Conservation (phyloP, 2,329 filamentous ascomycete genomes). For the Nemania sp. region DNA sequence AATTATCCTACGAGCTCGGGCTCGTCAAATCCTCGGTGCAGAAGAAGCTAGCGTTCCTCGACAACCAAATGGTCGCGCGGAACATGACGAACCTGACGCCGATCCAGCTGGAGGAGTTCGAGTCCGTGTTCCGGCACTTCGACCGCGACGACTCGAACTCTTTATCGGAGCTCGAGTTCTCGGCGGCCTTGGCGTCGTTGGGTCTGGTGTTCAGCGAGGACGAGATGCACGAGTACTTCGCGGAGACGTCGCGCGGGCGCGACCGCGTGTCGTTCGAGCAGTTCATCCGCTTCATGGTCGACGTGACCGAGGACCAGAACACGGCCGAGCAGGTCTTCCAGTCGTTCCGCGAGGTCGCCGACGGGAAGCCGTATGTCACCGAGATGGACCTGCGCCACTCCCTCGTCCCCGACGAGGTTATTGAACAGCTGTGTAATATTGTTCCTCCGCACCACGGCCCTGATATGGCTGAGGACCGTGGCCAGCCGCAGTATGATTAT, state of each 20-base stretch:
- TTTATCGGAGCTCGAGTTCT: constrained; percentile 92
- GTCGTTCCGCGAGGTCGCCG: constrained; percentile 94
- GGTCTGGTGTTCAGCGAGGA: constrained; percentile 95
- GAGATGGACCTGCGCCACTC: constrained; percentile 95
- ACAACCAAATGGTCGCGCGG: constrained; percentile 97
- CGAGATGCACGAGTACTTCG: constrained; percentile 96
- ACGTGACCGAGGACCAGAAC: constrained; percentile 98
- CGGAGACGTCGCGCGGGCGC: constrained; percentile 77
- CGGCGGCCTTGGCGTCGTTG: constrained; percentile 89
- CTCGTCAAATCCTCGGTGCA: constrained; percentile 89
- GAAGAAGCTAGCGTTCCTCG: constrained; percentile 94
- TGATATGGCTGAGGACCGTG: constrained; percentile 82
- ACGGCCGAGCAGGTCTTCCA: constrained; percentile 98
- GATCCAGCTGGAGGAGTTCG: constrained; percentile 97
- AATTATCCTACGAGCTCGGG: constrained; percentile 89
- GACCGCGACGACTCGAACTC: constrained; percentile 91
- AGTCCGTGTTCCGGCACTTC: constrained; percentile 97
- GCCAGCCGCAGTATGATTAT: constrained; percentile 90
- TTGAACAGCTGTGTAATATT: constrained; percentile 84
- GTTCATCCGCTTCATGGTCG: constrained; percentile 99
- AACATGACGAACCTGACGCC: constrained; percentile 99
- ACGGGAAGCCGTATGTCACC: constrained; percentile 98
- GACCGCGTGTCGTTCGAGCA: constrained; percentile 94
- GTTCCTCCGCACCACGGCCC: constrained; percentile 86
- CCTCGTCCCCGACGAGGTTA: constrained; percentile 94